Percentiles rank a stretch among this genome's conserved stretches.
Evolutionary conservation across 257 asterid species (phyloP).

Genomic region (Craterostigma plantagineum): DNA sequence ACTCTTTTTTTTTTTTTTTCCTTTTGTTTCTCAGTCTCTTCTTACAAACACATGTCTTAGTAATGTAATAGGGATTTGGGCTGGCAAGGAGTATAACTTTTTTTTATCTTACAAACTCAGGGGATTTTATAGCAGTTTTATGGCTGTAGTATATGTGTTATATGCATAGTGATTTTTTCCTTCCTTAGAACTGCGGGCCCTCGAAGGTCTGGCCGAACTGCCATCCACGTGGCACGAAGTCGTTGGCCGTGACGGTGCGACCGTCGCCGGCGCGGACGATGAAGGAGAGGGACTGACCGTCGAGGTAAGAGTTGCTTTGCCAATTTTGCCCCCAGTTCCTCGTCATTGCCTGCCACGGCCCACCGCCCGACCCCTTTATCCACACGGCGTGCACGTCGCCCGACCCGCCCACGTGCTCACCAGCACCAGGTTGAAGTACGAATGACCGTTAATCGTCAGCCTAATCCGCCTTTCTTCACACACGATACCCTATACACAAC

Average conservation of each 20-base stretch:
- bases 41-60: too few species aligned
- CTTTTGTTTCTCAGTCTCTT: too few species aligned
- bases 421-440: conserved; percentile 30
- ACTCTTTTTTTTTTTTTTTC: too few species aligned
- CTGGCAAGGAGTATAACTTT: too few species aligned
- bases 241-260: conserved; percentile 16
- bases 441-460: conserved; percentile 38
- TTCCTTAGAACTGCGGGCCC: conserved; percentile 23
- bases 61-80: too few species aligned
- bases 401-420: conserved; percentile 39
- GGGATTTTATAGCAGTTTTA: neutral
- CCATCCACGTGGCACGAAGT: conserved; percentile 25
- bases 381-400: conserved; percentile 32
- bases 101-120: neutral
- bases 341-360: conserved; percentile 29
- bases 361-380: conserved; percentile 25
- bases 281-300: conserved; percentile 34
- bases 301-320: conserved; percentile 25
- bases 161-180: too few species aligned
- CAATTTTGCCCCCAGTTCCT: conserved; percentile 58
- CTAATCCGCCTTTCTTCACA: conserved; percentile 30
- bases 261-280: conserved; percentile 30
- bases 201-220: conserved; percentile 42
- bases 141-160: too few species aligned
- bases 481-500: conserved; percentile 23